Conservation (phyloP, 2,329 filamentous ascomycete species). For the Nothopassalora personata region DNA sequence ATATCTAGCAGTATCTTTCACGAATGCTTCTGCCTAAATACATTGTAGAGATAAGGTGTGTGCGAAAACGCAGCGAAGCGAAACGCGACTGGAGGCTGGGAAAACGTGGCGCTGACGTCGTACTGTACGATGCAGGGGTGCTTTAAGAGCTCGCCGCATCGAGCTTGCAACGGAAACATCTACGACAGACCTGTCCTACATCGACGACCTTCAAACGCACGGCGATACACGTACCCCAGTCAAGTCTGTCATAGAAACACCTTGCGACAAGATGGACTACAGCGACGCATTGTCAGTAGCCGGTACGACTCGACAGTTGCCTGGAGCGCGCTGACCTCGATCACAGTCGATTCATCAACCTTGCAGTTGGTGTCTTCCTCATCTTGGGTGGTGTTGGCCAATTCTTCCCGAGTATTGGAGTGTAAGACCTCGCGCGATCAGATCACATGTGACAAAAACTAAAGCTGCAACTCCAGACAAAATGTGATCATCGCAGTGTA, state of each 20-base stretch:
- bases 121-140: not conserved
- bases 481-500: constrained; percentile 76
- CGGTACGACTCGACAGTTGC: constrained; percentile 8
- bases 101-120: constrained; percentile 1
- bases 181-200: constrained; percentile 1
- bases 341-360: constrained; percentile 84
- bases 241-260: not conserved
- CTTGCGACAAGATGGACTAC: constrained; percentile 66
- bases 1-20: too few species aligned
- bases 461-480: constrained; percentile 45
- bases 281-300: constrained; percentile 79
- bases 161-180: constrained; percentile 5
- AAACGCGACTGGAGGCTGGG: not conserved
- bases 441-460: not conserved
- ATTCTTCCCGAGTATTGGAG: constrained; percentile 53
- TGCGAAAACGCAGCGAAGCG: not conserved
- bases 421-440: constrained; percentile 45
- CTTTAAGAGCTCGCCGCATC: constrained; percentile 4
- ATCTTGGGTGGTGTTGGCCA: constrained; percentile 74
- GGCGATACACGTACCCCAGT: not conserved
- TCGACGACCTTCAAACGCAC: not conserved
- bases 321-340: constrained; percentile 13
- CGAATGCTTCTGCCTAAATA: not conserved
- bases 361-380: constrained; percentile 81
- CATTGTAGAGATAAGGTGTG: not conserved